Percentiles rank a stretch among this genome's conserved stretches.
These are phyloP conservation scores for Solanum acaule DNA, from an alignment of 257 asterid species.

Conservation along the genomic window DNA sequence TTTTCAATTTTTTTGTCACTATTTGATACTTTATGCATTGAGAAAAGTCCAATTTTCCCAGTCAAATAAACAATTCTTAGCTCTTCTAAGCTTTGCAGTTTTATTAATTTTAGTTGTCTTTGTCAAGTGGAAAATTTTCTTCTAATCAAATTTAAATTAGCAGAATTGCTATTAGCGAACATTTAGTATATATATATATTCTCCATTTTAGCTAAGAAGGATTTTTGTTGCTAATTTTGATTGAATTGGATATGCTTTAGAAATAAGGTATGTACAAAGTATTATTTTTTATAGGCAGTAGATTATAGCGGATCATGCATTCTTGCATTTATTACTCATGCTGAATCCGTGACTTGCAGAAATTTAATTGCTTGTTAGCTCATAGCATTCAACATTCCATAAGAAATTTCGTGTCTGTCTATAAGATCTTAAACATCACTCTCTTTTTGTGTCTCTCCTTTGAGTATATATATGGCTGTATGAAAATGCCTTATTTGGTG, in stretches of 20 bases:
- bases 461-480: neutral
- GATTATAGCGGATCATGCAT: neutral
- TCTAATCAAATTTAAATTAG: neutral
- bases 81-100: neutral
- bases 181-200: neutral
- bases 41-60: neutral
- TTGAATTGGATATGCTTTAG: neutral
- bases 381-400: slow-evolving; percentile 28
- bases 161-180: neutral
- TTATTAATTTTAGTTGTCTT: neutral
- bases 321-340: slow-evolving; percentile 35
- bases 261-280: neutral
- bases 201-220: neutral
- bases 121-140: neutral
- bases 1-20: neutral
- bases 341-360: slow-evolving; percentile 45
- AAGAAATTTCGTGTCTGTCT: slow-evolving; percentile 14
- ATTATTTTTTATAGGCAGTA: neutral
- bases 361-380: slow-evolving; percentile 24
- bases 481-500: neutral
- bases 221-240: neutral
- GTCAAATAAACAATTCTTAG: neutral
- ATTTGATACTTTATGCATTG: neutral
- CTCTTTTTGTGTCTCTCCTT: neutral
- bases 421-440: neutral